Conservation (phyloP, 768 basidiomycete genomes). For the Dentipellis fragilis region DNA sequence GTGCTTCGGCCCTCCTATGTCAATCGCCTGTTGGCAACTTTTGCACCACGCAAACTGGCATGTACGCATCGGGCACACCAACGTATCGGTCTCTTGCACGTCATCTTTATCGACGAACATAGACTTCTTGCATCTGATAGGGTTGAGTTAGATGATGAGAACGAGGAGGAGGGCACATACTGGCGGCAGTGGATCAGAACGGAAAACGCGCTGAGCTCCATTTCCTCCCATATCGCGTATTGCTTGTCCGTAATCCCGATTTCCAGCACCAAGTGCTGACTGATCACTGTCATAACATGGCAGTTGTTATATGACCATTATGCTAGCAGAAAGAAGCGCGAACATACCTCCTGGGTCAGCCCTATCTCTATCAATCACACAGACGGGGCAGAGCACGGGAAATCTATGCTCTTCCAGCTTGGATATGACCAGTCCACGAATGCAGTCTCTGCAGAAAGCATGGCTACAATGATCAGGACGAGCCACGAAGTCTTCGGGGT, state of each 20-base stretch:
- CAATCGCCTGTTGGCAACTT: conserved; percentile 18
- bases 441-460: conserved; percentile 43
- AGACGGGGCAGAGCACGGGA: conserved; percentile 55
- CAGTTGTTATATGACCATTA: neutral
- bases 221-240: conserved; percentile 31
- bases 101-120: conserved; percentile 22
- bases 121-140: conserved; percentile 12
- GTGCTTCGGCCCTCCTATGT: conserved; percentile 12
- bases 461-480: conserved; percentile 38
- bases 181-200: conserved; percentile 38
- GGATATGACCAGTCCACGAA: conserved; percentile 30
- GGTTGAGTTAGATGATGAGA: neutral
- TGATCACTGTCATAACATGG: conserved; percentile 24
- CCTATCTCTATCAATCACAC: conserved; percentile 23
- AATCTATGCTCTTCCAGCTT: conserved; percentile 44
- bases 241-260: conserved; percentile 36
- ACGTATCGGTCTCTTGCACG: conserved; percentile 12
- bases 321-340: conserved; percentile 4
- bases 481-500: conserved; percentile 32
- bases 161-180: conserved; percentile 21
- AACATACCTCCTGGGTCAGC: conserved; percentile 21
- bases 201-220: conserved; percentile 35
- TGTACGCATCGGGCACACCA: conserved; percentile 20
- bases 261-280: conserved; percentile 28
- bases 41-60: conserved; percentile 24